These are phyloP conservation scores for Pseudonitzschia multiseries DNA, from an alignment of 108 stramenopile species.

Conservation along the genomic window DNA sequence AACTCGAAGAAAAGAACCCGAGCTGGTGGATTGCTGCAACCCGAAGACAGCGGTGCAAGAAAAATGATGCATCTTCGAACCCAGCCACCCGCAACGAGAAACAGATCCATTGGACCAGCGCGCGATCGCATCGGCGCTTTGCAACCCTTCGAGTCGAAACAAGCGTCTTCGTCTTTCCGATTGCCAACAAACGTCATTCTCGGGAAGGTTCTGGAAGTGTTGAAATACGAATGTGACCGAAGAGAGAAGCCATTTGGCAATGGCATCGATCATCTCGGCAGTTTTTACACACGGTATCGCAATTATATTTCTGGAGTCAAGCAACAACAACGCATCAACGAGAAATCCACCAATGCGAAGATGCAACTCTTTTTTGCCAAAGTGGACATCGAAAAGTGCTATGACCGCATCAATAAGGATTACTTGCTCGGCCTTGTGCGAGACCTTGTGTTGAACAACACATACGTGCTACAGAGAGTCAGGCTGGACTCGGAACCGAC, in stretches of 20 bases:
- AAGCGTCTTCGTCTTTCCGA: background rate
- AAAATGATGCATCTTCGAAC: background rate
- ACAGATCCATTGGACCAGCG: no score
- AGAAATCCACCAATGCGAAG: background rate
- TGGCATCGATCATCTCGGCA: conserved; percentile 61
- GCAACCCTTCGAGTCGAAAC: background rate
- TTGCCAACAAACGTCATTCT: conserved; percentile 62
- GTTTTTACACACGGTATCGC: conserved; percentile 65
- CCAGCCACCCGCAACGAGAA: background rate
- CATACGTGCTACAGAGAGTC: conserved; percentile 67
- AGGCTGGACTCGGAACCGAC: conserved; percentile 50
- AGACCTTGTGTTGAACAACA: conserved; percentile 46
- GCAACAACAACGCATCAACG: background rate
- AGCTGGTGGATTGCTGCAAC: background rate
- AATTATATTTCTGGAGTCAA: conserved; percentile 41
- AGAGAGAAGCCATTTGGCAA: conserved; percentile 52
- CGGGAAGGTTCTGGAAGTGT: conserved; percentile 57
- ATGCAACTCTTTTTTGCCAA: conserved; percentile 67
- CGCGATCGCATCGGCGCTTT: no score
- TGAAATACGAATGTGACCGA: conserved; percentile 59
- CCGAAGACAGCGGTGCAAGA: background rate
- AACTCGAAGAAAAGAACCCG: background rate
- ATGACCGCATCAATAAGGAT: conserved; percentile 78
- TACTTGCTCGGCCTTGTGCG: conserved; percentile 53
- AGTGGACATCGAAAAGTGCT: conserved; percentile 83